These are phyloP conservation scores for Halteria grandinella DNA, from an alignment of 73 alveolate species.

Conservation along the genomic window DNA sequence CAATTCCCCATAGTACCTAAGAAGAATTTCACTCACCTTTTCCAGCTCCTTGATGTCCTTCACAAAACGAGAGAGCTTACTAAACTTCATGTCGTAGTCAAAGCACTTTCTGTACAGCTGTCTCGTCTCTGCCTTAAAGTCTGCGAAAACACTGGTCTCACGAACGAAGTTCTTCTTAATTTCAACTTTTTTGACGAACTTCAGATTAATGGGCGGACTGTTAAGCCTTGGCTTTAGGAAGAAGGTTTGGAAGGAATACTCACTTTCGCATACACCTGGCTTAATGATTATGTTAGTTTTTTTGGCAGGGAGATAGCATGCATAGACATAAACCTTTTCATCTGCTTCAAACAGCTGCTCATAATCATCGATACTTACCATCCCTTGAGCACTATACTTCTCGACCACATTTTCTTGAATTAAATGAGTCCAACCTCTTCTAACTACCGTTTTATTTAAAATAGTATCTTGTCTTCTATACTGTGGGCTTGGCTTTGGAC, in stretches of 20 bases:
- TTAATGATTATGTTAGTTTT: conserved; percentile 12
- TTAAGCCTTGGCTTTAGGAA: not conserved
- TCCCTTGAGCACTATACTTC: conserved; percentile 39
- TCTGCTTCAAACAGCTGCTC: not conserved
- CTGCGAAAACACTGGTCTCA: conserved; percentile 58
- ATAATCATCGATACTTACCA: conserved; percentile 16
- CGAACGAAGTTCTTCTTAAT: conserved; percentile 33
- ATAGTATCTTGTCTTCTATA: not conserved
- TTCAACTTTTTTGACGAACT: conserved; percentile 14
- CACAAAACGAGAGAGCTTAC: conserved; percentile 53
- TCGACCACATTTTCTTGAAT: not conserved
- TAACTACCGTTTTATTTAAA: not conserved
- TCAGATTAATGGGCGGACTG: not conserved
- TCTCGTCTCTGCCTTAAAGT: conserved; percentile 47
- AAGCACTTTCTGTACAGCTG: conserved; percentile 24
- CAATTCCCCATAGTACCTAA: conserved; percentile 9
- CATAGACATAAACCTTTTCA: conserved; percentile 32
- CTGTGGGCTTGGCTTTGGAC: not conserved
- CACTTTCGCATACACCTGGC: not conserved
- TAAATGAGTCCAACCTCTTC: conserved; percentile 12
- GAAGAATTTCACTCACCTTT: conserved; percentile 29
- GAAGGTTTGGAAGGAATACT: not conserved
- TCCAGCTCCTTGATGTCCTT: conserved; percentile 46
- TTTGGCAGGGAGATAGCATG: conserved; percentile 51
- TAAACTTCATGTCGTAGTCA: conserved; percentile 41